A percentile compares a stretch with the other conserved stretches of the same genome.
phyloP scores from a whole-genome alignment of 257 asterid species.

The Salvia miltiorrhiza region DNA sequence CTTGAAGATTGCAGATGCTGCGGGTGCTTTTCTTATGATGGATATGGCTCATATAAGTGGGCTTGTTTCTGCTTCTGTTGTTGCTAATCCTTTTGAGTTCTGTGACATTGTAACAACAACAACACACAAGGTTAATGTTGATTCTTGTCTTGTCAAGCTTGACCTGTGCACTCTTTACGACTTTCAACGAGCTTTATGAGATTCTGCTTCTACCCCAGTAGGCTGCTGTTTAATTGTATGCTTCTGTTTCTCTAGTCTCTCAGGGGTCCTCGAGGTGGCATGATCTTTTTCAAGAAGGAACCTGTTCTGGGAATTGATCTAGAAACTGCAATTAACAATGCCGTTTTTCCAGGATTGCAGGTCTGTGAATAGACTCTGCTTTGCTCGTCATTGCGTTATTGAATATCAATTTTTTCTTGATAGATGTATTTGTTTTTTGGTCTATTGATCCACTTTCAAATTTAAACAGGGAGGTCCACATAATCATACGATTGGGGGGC shows the following conservation, averaged over 20 bases:
- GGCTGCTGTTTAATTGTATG: not conserved
- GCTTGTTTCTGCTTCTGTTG: slow-evolving; percentile 91
- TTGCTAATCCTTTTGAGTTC: slow-evolving; percentile 87
- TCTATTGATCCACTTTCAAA: slow-evolving; percentile 7
- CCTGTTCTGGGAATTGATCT: slow-evolving; percentile 78
- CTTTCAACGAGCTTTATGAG: not conserved
- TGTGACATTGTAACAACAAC: slow-evolving; percentile 96
- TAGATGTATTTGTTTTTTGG: not conserved
- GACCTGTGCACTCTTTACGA: not conserved
- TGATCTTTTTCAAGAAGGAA: slow-evolving; percentile 94
- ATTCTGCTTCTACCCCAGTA: not conserved
- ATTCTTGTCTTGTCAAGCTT: slow-evolving; percentile 5
- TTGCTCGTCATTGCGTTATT: not conserved
- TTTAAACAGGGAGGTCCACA: slow-evolving; percentile 87
- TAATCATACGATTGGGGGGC: slow-evolving; percentile 91
- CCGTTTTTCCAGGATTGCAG: slow-evolving; percentile 95
- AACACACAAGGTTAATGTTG: slow-evolving; percentile 72
- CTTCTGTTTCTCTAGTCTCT: slow-evolving; percentile 56
- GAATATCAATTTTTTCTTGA: not conserved
- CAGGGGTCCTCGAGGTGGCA: slow-evolving; percentile 98
- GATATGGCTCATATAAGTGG: slow-evolving; percentile 99
- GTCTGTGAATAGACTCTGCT: slow-evolving; percentile 30
- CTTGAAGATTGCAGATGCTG: slow-evolving; percentile 81
- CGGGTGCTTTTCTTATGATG: slow-evolving; percentile 97
- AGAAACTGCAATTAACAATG: slow-evolving; percentile 84